Percentiles rank a stretch among this genome's conserved stretches.
These are phyloP conservation scores for Rhizopogon vinicolor DNA, from an alignment of 768 basidiomycete genomes.

Conservation along the genomic window DNA sequence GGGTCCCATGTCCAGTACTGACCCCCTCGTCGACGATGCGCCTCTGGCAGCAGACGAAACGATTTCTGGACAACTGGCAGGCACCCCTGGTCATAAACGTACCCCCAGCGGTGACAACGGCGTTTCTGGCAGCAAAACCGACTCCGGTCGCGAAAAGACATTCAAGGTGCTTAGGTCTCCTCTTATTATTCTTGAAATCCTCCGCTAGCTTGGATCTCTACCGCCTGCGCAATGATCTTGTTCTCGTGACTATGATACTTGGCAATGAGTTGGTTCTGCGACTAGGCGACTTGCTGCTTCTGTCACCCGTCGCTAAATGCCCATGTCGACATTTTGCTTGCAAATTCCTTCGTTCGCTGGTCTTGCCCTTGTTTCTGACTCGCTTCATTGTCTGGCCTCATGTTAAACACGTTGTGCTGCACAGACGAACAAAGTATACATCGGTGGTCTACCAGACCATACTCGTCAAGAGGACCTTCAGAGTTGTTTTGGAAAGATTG, in stretches of 20 bases:
- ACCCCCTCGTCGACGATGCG: slow-evolving; percentile 41
- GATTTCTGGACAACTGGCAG: slow-evolving; percentile 5
- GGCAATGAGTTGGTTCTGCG: slow-evolving; percentile 1
- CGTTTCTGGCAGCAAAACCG: slow-evolving; percentile 38
- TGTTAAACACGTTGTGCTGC: slow-evolving; percentile 63
- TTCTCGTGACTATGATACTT: slow-evolving; percentile 8
- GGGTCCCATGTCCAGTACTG: slow-evolving; percentile 42
- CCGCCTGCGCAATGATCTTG: slow-evolving; percentile 11
- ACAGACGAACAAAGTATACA: slow-evolving; percentile 92
- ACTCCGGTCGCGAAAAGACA: slow-evolving; percentile 64
- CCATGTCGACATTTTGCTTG: slow-evolving; percentile 1
- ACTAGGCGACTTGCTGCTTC: slow-evolving; percentile 4
- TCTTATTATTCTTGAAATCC: slow-evolving; percentile 30
- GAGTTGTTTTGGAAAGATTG: slow-evolving; percentile 84
- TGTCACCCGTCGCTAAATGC: slow-evolving; percentile 4
- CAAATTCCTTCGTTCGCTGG: slow-evolving; percentile 21
- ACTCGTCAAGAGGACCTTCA: slow-evolving; percentile 82
- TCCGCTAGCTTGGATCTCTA: slow-evolving; percentile 19
- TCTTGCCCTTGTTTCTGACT: slow-evolving; percentile 37
- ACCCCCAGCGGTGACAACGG: slow-evolving; percentile 38
- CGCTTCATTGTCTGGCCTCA: slow-evolving; percentile 47
- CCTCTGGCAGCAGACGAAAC: slow-evolving; percentile 21
- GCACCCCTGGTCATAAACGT: slow-evolving; percentile 23
- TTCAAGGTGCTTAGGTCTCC: slow-evolving; percentile 84
- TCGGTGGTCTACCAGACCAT: slow-evolving; percentile 84